Evolutionary conservation across 768 basidiomycete species (phyloP).

Genomic region (Pulveroboletus ravenelii): DNA sequence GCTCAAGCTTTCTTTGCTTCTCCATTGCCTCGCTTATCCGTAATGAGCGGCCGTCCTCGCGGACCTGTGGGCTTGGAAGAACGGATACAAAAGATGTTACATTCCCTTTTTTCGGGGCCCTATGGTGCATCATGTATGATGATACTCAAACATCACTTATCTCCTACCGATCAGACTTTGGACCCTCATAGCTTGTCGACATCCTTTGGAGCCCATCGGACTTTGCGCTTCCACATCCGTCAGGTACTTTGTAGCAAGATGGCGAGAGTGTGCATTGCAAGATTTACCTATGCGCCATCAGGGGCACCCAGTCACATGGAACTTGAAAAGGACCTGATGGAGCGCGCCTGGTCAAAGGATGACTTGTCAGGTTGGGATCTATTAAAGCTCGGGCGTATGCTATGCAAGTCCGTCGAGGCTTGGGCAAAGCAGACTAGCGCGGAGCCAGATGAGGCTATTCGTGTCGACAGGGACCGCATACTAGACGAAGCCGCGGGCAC

Average conservation of each 20-base stretch:
- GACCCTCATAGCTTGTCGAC: constrained; percentile 32
- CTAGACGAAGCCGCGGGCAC: constrained; percentile 67
- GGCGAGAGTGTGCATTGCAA: constrained; percentile 60
- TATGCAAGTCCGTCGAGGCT: constrained; percentile 50
- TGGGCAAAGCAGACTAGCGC: constrained; percentile 47
- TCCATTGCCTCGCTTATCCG: constrained; percentile 63
- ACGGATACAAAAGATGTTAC: constrained; percentile 52
- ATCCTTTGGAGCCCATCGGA: constrained; percentile 57
- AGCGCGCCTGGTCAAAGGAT: constrained; percentile 69
- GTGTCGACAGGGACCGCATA: constrained; percentile 47
- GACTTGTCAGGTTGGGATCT: constrained; percentile 67
- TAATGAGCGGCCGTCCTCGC: constrained; percentile 37
- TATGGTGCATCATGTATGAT: constrained; percentile 63
- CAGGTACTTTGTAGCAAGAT: constrained; percentile 56
- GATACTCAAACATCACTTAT: constrained; percentile 55
- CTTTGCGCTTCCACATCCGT: constrained; percentile 59
- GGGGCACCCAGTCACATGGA: constrained; percentile 58
- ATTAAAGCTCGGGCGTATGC: constrained; percentile 47
- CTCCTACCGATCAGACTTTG: constrained; percentile 28
- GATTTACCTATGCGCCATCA: constrained; percentile 52
- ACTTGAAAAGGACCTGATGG: constrained; percentile 60
- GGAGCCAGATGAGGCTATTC: constrained; percentile 24
- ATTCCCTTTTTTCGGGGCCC: constrained; percentile 56
- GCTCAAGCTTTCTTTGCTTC: constrained; percentile 60
- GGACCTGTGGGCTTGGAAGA: constrained; percentile 42